Conservation (phyloP, 1,139 yeast genomes). For the Saccharomyces hybrid region DNA sequence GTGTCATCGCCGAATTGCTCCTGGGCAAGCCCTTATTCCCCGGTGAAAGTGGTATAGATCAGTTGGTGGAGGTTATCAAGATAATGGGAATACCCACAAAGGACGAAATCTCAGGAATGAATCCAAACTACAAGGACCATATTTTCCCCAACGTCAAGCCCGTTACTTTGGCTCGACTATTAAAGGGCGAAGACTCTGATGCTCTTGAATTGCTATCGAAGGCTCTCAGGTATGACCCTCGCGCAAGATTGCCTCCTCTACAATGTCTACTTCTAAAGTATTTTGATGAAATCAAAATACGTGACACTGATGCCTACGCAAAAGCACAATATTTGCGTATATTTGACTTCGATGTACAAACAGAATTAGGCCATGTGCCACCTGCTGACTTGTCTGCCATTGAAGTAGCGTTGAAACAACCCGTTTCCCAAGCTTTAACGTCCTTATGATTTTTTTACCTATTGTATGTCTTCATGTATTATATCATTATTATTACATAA, state of each 20-base stretch:
- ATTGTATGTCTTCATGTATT: neutral
- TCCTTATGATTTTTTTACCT: neutral
- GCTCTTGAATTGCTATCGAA: conserved; percentile 29
- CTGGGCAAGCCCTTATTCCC: conserved; percentile 96
- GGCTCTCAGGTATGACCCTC: conserved; percentile 30
- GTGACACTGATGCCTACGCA: conserved; percentile 18
- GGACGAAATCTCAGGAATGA: conserved; percentile 90
- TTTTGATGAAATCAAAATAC: conserved; percentile 28
- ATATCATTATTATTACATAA: neutral
- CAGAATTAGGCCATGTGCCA: conserved; percentile 25
- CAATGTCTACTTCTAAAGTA: conserved; percentile 29
- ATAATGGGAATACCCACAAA: conserved; percentile 91
- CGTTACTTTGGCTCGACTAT: conserved; percentile 77
- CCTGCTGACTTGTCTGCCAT: conserved; percentile 16
- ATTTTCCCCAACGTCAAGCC: conserved; percentile 94
- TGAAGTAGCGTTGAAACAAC: neutral
- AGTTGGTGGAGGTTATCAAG: conserved; percentile 91
- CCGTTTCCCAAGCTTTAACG: neutral
- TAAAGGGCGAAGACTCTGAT: conserved; percentile 42
- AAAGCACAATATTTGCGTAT: conserved; percentile 8
- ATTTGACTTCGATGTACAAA: conserved; percentile 18
- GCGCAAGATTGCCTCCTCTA: conserved; percentile 28
- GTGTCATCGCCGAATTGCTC: conserved; percentile 94
- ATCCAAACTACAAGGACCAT: conserved; percentile 95
- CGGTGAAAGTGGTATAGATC: conserved; percentile 96